phyloP scores from a whole-genome alignment of 768 basidiomycete species.

The Vararia minispora region DNA sequence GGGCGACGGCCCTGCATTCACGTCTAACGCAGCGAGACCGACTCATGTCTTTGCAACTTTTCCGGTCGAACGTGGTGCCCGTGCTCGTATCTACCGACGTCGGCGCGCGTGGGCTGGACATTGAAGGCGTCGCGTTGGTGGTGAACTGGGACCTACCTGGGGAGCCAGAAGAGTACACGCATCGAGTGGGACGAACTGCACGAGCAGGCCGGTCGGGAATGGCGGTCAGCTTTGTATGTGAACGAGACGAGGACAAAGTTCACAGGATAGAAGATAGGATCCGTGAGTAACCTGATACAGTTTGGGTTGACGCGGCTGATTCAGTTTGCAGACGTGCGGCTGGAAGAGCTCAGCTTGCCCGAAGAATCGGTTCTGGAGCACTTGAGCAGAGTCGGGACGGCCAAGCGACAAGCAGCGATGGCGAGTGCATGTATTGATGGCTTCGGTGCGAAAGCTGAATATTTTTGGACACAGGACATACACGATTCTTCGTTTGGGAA shows the following conservation, averaged over 20 bases:
- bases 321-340: slow-evolving; percentile 45
- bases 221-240: slow-evolving; percentile 91
- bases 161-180: slow-evolving; percentile 89
- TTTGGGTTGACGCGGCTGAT: background rate
- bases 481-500: slow-evolving; percentile 86
- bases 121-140: slow-evolving; percentile 92
- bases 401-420: slow-evolving; percentile 91
- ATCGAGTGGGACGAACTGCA: slow-evolving; percentile 90
- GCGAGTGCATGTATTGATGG: slow-evolving; percentile 31
- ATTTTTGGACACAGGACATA: slow-evolving; percentile 45
- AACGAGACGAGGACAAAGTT: slow-evolving; percentile 80
- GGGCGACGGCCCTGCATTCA: slow-evolving; percentile 86
- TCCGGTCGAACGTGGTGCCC: slow-evolving; percentile 78
- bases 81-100: slow-evolving; percentile 94
- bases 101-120: slow-evolving; percentile 89
- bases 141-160: slow-evolving; percentile 95
- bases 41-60: slow-evolving; percentile 71
- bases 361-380: slow-evolving; percentile 78
- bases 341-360: slow-evolving; percentile 63
- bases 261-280: slow-evolving; percentile 78
- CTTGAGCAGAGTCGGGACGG: slow-evolving; percentile 83
- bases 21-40: slow-evolving; percentile 89
- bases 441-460: slow-evolving; percentile 1
- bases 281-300: slow-evolving; percentile 36
- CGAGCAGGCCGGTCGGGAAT: slow-evolving; percentile 83